phyloP scores from a whole-genome alignment of 2,329 filamentous ascomycete species.

The Cercospora citrullina region DNA sequence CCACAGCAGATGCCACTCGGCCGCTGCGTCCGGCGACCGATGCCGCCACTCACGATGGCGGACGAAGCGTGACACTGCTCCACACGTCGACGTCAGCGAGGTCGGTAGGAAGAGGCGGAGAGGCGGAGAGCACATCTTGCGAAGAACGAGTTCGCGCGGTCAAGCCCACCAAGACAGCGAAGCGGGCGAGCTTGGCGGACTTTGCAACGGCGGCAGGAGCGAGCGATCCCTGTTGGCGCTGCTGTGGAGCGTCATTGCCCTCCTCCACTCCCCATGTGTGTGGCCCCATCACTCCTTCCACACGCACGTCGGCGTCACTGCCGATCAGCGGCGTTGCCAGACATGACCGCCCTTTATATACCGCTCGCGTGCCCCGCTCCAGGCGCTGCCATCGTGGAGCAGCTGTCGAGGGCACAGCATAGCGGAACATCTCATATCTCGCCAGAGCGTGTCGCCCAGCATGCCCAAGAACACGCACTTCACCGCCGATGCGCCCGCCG shows the following conservation, averaged over 20 bases:
- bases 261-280: background rate
- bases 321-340: background rate
- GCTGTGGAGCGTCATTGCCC: background rate
- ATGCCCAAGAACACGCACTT: conserved; percentile 29
- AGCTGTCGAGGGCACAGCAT: background rate
- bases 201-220: background rate
- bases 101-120: background rate
- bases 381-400: background rate
- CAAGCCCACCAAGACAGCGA: background rate
- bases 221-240: background rate
- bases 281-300: background rate
- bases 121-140: background rate
- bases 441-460: background rate
- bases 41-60: background rate
- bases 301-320: background rate
- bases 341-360: background rate
- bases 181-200: background rate
- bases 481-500: conserved; percentile 33
- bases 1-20: background rate
- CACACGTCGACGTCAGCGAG: background rate
- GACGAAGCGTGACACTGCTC: background rate
- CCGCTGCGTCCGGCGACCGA: background rate
- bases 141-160: background rate
- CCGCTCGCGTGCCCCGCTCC: background rate
- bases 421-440: background rate